Base-by-base conservation (phyloP, 192 early-diverging fungal genomes). In the Kappamyces sp. region DNA sequence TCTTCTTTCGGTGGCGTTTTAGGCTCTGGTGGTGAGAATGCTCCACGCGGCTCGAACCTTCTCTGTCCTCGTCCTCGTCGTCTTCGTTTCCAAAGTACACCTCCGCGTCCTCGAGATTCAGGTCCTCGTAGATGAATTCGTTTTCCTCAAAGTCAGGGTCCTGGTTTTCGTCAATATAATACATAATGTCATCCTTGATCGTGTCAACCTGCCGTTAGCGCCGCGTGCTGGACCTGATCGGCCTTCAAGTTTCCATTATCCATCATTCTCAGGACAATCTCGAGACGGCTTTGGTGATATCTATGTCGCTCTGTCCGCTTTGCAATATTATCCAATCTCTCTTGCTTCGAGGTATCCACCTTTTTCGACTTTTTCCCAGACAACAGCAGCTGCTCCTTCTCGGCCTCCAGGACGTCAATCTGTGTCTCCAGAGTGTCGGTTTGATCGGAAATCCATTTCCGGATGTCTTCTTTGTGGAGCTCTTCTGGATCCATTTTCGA, bases 131-230 rank as follows among this genome's bases (percentile, higher is more conserved):
- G 43, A 97, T 86, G 57, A 73, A 78, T 65, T 96, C 91, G 63
- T 96, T 84, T 66, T 99, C 96, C 34, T 87, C 83, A 78, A 93
- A 97, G 58, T 92, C 90, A 15, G 86, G 87, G 34, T 94, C 90
- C 72, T 87, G 83, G 75, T 94, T 94, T 59, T 71, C 72, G 53
- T 95, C 89, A 4, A 94, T 84, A 69, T 99, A 99, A 62, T 92
- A 96, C 30, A 87, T 80, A 1, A 99, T 83, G 61, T 93, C 88
- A 35, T 96, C 93, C 64, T 89, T 81, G 59, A 99, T 88, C 32
- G 53, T 76, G 59, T 79, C 69, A 30, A 91, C 84, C 86, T 90
- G 47, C 5, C 4, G 30, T 41, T 22, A 51, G 15, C 7, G 40
- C 41, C 5, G 31, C 39, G 22, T 22, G 3, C 8, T 64, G 63